phyloP scores from a whole-genome alignment of 139 green algal species.

The Chlorella vulgaris region DNA sequence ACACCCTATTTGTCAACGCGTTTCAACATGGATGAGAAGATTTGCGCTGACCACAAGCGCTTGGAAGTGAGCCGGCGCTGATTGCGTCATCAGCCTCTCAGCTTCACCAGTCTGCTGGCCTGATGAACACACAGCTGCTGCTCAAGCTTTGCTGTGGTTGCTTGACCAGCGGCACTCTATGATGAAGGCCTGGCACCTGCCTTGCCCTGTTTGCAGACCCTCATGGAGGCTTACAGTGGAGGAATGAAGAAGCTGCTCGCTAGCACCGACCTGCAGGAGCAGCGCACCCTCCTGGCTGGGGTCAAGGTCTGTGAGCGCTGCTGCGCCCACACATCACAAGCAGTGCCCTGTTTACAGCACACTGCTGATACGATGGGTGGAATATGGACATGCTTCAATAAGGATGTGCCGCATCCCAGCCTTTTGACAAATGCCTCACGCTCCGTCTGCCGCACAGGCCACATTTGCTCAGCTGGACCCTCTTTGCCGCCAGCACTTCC shows the following conservation, averaged over 20 bases:
- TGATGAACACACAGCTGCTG: too few relatives aligned
- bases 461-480: background rate
- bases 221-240: background rate
- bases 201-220: too few relatives aligned
- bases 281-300: background rate
- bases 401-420: background rate
- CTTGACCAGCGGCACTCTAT: too few relatives aligned
- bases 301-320: background rate
- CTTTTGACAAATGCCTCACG: background rate
- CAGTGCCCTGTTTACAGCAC: too few relatives aligned
- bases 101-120: too few relatives aligned
- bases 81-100: too few relatives aligned
- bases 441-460: background rate
- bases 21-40: slow-evolving; percentile 3
- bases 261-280: background rate
- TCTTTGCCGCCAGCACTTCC: slow-evolving; percentile 2
- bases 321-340: background rate
- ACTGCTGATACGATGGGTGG: too few relatives aligned
- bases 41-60: slow-evolving; percentile 6
- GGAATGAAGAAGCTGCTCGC: background rate
- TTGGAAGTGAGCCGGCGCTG: background rate
- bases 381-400: background rate
- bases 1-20: background rate
- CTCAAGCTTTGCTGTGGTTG: too few relatives aligned
- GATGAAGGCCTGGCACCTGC: too few relatives aligned